Percentiles rank a stretch among this genome's conserved stretches.
Conservation (phyloP, 2,329 filamentous ascomycete genomes). For the Ophiostoma montium region DNA sequence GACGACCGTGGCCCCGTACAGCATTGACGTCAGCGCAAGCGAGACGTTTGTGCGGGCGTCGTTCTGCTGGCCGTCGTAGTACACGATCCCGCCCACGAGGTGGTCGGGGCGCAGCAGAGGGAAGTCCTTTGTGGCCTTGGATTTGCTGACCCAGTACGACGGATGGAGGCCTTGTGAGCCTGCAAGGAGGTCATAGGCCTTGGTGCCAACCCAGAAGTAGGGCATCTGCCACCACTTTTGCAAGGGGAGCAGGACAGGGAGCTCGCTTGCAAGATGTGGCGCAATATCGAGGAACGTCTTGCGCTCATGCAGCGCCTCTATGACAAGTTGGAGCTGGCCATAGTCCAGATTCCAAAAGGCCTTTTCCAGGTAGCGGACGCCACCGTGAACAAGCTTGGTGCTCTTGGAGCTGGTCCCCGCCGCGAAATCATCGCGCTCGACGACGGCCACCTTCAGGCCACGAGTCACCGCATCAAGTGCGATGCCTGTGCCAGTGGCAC, state of each 20-base stretch:
- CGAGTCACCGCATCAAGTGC: conserved; percentile 69
- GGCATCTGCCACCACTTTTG: conserved; percentile 75
- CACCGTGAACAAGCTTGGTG: conserved; percentile 76
- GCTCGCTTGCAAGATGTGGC: conserved; percentile 65
- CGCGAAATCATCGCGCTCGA: conserved; percentile 74
- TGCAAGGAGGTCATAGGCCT: conserved; percentile 69
- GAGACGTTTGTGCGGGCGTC: conserved; percentile 81
- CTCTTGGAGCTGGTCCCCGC: conserved; percentile 75
- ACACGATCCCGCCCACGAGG: conserved; percentile 64
- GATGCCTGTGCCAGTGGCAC: conserved; percentile 67
- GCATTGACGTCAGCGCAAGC: conserved; percentile 62
- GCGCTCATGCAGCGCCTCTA: conserved; percentile 68
- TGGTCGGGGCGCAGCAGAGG: conserved; percentile 57
- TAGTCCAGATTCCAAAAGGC: conserved; percentile 77
- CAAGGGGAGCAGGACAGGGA: conserved; percentile 72
- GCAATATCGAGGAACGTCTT: conserved; percentile 75
- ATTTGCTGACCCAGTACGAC: conserved; percentile 67
- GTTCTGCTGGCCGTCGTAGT: conserved; percentile 80
- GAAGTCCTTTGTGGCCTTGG: conserved; percentile 63
- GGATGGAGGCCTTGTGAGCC: conserved; percentile 71
- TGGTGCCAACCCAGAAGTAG: conserved; percentile 56
- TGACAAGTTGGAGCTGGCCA: conserved; percentile 66
- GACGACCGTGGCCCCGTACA: conserved; percentile 67
- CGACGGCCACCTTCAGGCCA: conserved; percentile 64
- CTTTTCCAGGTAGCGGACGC: conserved; percentile 76